Evolutionary conservation across 2,329 filamentous ascomycete genomes (phyloP).

Genomic region (Didymella exigua): DNA sequence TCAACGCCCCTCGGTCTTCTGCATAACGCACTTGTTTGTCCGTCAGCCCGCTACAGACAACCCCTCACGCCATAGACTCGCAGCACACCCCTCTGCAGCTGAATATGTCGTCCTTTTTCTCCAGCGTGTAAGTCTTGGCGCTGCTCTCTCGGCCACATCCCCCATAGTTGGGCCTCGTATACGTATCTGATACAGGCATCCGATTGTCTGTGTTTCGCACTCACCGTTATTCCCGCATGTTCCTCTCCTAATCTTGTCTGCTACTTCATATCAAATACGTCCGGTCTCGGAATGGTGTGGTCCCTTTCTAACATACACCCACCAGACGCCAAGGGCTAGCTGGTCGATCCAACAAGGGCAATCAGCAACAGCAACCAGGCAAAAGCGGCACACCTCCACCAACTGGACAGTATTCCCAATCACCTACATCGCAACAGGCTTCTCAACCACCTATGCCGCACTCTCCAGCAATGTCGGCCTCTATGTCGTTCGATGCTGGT

Average conservation of each 20-base stretch:
- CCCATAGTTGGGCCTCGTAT: constrained; percentile 34
- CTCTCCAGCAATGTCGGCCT: constrained; percentile 42
- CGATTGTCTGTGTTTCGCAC: constrained; percentile 32
- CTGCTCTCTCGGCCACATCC: constrained; percentile 35
- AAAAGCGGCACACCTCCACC: constrained; percentile 48
- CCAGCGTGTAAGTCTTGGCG: constrained; percentile 52
- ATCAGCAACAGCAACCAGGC: constrained; percentile 38
- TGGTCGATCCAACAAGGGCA: constrained; percentile 51
- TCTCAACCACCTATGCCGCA: constrained; percentile 45
- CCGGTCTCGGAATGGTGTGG: constrained; percentile 6
- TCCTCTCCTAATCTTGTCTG: constrained; percentile 12
- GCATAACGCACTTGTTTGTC: constrained; percentile 30
- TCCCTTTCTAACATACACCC: constrained; percentile 33
- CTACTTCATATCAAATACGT: constrained; percentile 9
- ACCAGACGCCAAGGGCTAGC: constrained; percentile 51
- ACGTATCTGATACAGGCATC: constrained; percentile 37
- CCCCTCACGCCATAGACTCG: constrained; percentile 10
- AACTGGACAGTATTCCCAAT: constrained; percentile 42
- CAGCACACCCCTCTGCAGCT: constrained; percentile 17
- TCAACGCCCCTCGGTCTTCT: constrained; percentile 25
- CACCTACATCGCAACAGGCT: constrained; percentile 43
- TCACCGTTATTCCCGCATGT: constrained; percentile 22
- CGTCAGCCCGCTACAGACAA: constrained; percentile 6
- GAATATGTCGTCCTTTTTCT: constrained; percentile 51
- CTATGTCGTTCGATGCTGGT: constrained; percentile 68